A percentile compares a stretch with the other conserved stretches of the same genome.
Conservation (phyloP, 768 basidiomycete species). For the Panaeolus cyanescens region DNA sequence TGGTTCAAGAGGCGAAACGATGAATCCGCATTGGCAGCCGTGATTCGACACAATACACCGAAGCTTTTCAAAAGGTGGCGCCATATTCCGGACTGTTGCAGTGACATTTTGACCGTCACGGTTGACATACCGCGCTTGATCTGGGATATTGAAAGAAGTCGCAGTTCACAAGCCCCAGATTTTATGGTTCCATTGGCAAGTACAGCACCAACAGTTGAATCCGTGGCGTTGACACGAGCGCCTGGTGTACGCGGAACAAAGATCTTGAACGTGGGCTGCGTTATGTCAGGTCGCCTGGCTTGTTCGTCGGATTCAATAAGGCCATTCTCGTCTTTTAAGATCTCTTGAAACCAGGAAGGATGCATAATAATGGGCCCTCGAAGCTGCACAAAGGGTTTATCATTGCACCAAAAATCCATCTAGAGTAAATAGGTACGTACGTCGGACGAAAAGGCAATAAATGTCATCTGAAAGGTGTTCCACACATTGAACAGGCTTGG, state of each 20-base stretch:
- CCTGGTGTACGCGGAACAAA: not conserved
- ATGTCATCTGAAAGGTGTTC: not conserved
- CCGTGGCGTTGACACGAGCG: not conserved
- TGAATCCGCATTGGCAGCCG: not conserved
- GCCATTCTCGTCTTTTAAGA: not conserved
- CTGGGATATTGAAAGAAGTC: not conserved
- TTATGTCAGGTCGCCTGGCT: not conserved
- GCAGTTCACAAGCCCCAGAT: not conserved
- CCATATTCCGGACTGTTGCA: not conserved
- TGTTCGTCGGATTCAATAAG: not conserved
- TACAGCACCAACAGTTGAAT: not conserved
- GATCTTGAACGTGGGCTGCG: not conserved
- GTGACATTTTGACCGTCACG: not conserved
- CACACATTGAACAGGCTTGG: not conserved
- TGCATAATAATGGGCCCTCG: not conserved
- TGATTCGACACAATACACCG: not conserved
- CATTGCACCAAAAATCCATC: not conserved
- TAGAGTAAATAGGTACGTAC: not conserved
- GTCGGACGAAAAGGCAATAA: not conserved
- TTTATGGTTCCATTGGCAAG: not conserved
- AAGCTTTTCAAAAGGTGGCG: not conserved
- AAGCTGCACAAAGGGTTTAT: not conserved
- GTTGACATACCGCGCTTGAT: not conserved
- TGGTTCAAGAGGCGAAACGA: not conserved
- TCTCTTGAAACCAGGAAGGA: not conserved